Base-by-base conservation (phyloP, 163 green algal species). In the Chlamydomonas reinhardtii region DNA sequence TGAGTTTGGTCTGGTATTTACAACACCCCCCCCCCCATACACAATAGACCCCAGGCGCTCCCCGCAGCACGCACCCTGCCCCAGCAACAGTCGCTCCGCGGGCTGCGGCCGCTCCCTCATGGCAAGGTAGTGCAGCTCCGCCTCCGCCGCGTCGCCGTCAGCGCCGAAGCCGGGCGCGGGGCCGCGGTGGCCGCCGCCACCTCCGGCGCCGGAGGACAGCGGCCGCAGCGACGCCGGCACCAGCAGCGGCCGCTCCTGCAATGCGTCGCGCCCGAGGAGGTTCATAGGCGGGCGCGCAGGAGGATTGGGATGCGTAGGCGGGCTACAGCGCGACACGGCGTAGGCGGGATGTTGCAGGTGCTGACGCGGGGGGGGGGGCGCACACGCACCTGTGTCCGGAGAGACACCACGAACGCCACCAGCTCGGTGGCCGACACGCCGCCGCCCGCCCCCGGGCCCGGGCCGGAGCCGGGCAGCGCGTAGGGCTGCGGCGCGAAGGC, bases 401-500 rank as follows among this genome's bases (percentile, higher is more conserved):
- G 70, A 4, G 80, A 48, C 27, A 86, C 25, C 54, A 86, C 34
- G 69, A 86, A 86, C 4, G 27, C 25, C 54, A 79, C 80, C 69
- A 86, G 59, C 43, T 86, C 80, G 11, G 70, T 35, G 16, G 76
- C 25, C 16, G 74, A 72, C 56, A 56, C 52, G 35, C 14, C 17
- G 16, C 27, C 35, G 54, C 80, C 12, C 54, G 6, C 27, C 6
- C 62, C 62, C 27, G 27, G 27, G 27, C 62, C 62, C 15, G 24
- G 24, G 27, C 27, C 27, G 12, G 12, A 32, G 27, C 27, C 80
- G 2, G 80, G 80, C 56, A 86, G 70, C 37, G 80, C 80, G 29
- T 79, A 24, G 48, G 80, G 80, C 80, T 80, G 80, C 34, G 80
- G 80, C 54, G 70, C 80, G 20, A 79, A 86, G 27, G 69, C 80